Evolutionary conservation across 2,329 filamentous ascomycete genomes (phyloP).

Genomic region (Diaporthe eres): DNA sequence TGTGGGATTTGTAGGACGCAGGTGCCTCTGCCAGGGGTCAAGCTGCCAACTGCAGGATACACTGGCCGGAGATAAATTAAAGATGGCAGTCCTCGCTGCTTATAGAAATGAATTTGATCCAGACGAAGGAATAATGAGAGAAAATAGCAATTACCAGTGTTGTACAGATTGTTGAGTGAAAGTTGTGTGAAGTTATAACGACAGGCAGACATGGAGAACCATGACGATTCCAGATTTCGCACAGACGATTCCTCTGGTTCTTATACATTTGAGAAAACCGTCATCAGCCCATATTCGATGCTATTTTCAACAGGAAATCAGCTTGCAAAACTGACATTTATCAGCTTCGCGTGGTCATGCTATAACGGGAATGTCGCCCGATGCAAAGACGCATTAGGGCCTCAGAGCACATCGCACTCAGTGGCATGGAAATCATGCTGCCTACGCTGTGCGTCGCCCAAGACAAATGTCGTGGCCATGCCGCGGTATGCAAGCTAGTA

Average conservation of each 20-base stretch:
- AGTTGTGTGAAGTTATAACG: not conserved
- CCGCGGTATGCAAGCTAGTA: not conserved
- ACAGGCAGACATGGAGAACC: not conserved
- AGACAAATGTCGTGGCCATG: not conserved
- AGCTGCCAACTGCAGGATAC: not conserved
- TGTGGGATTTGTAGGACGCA: not conserved
- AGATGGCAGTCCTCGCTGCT: not conserved
- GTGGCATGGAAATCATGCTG: not conserved
- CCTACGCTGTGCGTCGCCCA: not conserved
- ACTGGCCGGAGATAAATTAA: not conserved
- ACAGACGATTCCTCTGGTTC: not conserved
- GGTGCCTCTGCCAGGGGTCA: not conserved
- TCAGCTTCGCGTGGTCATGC: not conserved
- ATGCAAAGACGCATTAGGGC: constrained; percentile 1
- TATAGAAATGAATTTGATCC: not conserved
- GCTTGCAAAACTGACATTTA: not conserved
- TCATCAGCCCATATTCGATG: not conserved
- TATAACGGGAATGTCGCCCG: not conserved
- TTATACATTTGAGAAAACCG: not conserved
- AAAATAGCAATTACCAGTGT: not conserved
- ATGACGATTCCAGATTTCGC: not conserved
- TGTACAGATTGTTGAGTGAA: not conserved
- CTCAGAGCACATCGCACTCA: not conserved
- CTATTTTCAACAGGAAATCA: not conserved
- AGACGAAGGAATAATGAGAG: not conserved